phyloP scores from a whole-genome alignment of 2,329 filamentous ascomycete genomes.

The Hysterium pulicare region DNA sequence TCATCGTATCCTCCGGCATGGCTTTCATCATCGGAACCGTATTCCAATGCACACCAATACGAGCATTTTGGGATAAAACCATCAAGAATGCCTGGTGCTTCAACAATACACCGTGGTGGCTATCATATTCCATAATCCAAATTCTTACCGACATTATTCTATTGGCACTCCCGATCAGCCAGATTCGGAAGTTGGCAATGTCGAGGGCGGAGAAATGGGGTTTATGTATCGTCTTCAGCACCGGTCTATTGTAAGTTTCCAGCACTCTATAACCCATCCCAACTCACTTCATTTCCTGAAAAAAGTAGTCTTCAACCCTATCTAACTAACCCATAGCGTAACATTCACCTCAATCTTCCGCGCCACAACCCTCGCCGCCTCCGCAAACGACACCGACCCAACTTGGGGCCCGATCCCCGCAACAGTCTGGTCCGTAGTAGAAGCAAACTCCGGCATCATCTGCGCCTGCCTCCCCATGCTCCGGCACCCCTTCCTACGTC shows the following conservation, averaged over 20 bases:
- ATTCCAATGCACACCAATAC: conserved; percentile 31
- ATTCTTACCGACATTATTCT: conserved; percentile 20
- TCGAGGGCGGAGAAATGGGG: conserved; percentile 18
- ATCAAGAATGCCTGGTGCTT: conserved; percentile 28
- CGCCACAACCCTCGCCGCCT: conserved; percentile 21
- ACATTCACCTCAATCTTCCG: conserved; percentile 24
- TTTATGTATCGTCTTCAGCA: conserved; percentile 20
- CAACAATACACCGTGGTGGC: conserved; percentile 24
- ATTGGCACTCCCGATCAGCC: conserved; percentile 16
- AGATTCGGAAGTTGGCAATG: conserved; percentile 19
- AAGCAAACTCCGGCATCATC: conserved; percentile 22
- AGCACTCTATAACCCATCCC: conserved; percentile 4
- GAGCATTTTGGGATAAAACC: conserved; percentile 28
- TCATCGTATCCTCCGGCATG: conserved; percentile 31
- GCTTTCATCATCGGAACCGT: conserved; percentile 28
- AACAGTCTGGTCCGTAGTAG: conserved; percentile 22
- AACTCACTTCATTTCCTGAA: no score
- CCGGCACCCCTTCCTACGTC: conserved; percentile 17
- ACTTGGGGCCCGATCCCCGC: conserved; percentile 22
- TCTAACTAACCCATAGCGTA: no score
- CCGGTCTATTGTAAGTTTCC: conserved; percentile 18
- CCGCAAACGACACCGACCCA: conserved; percentile 19
- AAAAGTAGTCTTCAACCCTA: no score
- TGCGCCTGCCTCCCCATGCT: conserved; percentile 14
- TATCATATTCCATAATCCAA: conserved; percentile 20